phyloP scores from a whole-genome alignment of 2,329 filamentous ascomycete genomes.

The Phyllosticta paracitricarpa region DNA sequence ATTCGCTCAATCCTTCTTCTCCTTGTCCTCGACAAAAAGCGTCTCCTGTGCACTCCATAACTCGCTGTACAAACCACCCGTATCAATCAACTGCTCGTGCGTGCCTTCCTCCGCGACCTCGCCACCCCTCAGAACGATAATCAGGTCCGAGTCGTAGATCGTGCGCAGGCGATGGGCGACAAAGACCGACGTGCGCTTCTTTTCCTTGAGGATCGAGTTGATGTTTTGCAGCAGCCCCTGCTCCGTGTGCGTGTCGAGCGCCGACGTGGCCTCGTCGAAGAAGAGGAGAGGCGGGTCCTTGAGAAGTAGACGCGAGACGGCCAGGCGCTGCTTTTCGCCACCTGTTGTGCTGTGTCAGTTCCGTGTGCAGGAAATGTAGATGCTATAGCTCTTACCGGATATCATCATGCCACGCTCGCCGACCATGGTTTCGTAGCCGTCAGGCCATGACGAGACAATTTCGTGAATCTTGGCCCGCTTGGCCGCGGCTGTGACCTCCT shows the following conservation, averaged over 20 bases:
- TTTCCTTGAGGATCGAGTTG: conserved; percentile 82
- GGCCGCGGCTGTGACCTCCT: conserved; percentile 67
- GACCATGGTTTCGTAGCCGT: conserved; percentile 85
- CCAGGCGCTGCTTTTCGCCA: conserved; percentile 85
- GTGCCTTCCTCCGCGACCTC: conserved; percentile 81
- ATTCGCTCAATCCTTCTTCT: background rate
- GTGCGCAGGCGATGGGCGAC: conserved; percentile 87
- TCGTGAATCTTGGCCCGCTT: conserved; percentile 68
- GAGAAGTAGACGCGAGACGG: conserved; percentile 70
- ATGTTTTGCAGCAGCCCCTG: conserved; percentile 85
- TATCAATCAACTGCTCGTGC: conserved; percentile 72
- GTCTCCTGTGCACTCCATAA: conserved; percentile 59
- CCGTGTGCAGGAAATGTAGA: background rate
- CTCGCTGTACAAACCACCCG: conserved; percentile 72
- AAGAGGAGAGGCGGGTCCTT: conserved; percentile 87
- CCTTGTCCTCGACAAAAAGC: conserved; percentile 16
- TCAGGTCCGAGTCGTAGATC: conserved; percentile 84
- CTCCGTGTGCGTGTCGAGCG: conserved; percentile 87
- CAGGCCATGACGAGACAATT: conserved; percentile 66
- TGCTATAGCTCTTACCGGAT: conserved; percentile 42
- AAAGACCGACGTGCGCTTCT: conserved; percentile 83
- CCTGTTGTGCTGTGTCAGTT: conserved; percentile 23
- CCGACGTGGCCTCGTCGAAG: conserved; percentile 91
- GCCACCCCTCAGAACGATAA: conserved; percentile 81
- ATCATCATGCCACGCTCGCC: conserved; percentile 96